A percentile compares a stretch with the other conserved stretches of the same genome.
phyloP scores from a whole-genome alignment of 164 flowering plant species.

The Echeveria elegans region DNA sequence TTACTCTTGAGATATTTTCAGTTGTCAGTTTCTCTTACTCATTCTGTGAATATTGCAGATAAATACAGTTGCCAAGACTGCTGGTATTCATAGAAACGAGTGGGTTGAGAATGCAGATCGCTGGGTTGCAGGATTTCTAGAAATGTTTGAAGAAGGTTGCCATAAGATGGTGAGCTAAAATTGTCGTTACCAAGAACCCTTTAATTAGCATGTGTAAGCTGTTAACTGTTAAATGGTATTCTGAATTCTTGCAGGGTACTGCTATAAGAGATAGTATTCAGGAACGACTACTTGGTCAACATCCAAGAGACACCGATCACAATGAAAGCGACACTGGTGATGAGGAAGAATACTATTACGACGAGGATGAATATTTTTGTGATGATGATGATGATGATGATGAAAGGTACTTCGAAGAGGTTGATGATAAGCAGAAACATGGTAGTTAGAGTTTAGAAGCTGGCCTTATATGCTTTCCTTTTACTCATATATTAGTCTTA shows the following conservation, averaged over 20 bases:
- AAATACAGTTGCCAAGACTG: slow-evolving; percentile 64
- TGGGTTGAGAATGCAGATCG: slow-evolving; percentile 88
- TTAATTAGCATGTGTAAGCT: neutral
- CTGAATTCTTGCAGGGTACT: slow-evolving; percentile 36
- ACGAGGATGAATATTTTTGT: slow-evolving; percentile 17
- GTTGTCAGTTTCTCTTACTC: neutral
- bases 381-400: slow-evolving; percentile 17
- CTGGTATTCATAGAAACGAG: slow-evolving; percentile 46
- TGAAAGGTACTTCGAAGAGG: slow-evolving; percentile 11
- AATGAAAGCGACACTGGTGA: slow-evolving; percentile 17
- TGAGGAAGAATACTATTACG: slow-evolving; percentile 20
- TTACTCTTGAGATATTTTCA: too few relatives aligned
- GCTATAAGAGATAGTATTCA: slow-evolving; percentile 56
- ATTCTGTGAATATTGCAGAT: slow-evolving; percentile 25
- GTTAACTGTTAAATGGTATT: neutral
- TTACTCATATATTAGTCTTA: neutral
- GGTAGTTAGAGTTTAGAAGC: neutral
- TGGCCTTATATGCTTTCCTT: neutral
- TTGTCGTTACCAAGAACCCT: neutral
- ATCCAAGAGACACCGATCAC: slow-evolving; percentile 12
- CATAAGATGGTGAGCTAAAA: slow-evolving; percentile 50
- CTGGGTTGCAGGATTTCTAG: slow-evolving; percentile 73
- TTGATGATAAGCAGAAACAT: neutral
- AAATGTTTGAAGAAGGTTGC: slow-evolving; percentile 23
- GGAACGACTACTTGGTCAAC: slow-evolving; percentile 34